Base-by-base conservation (phyloP, 352 stramenopile genomes). In the Blastocystis hominis region DNA sequence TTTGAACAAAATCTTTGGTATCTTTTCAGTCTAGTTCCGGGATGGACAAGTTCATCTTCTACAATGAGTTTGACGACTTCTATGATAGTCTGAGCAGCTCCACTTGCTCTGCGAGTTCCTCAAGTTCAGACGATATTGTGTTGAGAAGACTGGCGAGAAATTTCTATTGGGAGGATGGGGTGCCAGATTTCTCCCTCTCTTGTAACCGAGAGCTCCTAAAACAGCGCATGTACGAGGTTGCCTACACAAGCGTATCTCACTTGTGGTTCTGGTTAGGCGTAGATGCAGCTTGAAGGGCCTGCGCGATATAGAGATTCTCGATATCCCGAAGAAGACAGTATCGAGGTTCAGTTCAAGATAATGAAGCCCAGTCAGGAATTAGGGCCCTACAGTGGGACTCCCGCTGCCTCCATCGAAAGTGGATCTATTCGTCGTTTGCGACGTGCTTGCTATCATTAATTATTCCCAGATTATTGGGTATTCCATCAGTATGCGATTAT, bases 221-320 rank as follows among this genome's bases (percentile, higher is more conserved):
- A 13, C 63, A 75, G 15, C 63, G 63, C 40, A 40, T 75, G 38
- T 75, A 53, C 20, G 63, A 75, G 46, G 30, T 24, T 47, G 63
- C 36, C 40, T 75, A 46, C 46, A 47, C 24, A 42, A 53, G 38
- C 40, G 63, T 75, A 75, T 20, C n/a, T 17, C 30, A 44, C n/a
- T 47, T 24, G 38, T n/a, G 24, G 3, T 44, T 10, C 24, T 17
- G 30, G 24, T 20, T 47, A n/a, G 40, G 2, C 24, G 7, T 75
- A 75, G 63, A 75, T 75, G 63, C 63, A 75, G 46, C 40, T 75
- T 47, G 63, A 75, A 75, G 63, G 63, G 7, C 63, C 63, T 15
- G 30, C 20, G 36, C 38, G 15, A 47, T 46, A 24, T 40, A 0
- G 10, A 53, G 46, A 40, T 2, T 17, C 17, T 6, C 63, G 63